These are phyloP conservation scores for Solanum ossicruentum DNA, from an alignment of 257 asterid genomes.

Conservation along the genomic window DNA sequence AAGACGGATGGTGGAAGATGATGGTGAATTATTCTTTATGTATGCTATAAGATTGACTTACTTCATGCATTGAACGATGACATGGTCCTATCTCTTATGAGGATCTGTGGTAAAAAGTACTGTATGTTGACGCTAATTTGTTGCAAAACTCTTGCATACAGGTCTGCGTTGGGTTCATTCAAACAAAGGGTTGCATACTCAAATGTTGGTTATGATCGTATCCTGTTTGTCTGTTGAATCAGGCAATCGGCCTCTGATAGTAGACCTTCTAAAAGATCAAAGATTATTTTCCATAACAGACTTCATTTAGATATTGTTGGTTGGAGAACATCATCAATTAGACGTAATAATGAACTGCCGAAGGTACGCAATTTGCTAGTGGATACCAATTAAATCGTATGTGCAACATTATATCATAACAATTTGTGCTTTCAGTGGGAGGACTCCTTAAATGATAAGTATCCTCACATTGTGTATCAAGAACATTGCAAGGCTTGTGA, in stretches of 20 bases:
- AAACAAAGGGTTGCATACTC: conserved; percentile 88
- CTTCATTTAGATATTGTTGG: conserved; percentile 75
- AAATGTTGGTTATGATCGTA: conserved; percentile 91
- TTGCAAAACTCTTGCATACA: conserved; percentile 20
- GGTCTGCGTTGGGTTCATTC: conserved; percentile 80
- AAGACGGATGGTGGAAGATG: conserved; percentile 71
- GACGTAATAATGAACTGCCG: conserved; percentile 85
- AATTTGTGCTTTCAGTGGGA: conserved; percentile 58
- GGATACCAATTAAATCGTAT: not conserved
- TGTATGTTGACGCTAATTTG: not conserved
- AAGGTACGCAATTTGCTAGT: conserved; percentile 35
- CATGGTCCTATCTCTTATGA: not conserved
- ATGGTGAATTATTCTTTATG: conserved; percentile 49
- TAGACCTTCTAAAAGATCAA: not conserved
- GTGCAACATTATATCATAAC: not conserved
- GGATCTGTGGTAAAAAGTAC: not conserved
- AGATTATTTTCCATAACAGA: conserved; percentile 22
- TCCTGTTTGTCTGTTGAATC: conserved; percentile 24
- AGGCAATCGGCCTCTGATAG: not conserved
- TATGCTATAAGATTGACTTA: conserved; percentile 19
- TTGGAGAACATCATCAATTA: conserved; percentile 95
- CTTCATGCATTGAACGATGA: not conserved
- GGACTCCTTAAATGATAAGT: conserved; percentile 60
- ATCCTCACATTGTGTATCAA: conserved; percentile 90
- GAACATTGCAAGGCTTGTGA: conserved; percentile 85